Percentiles rank a stretch among this genome's conserved stretches.
These are phyloP conservation scores for Pelargonium australe DNA, from an alignment of 441 rosid genomes.

Conservation along the genomic window DNA sequence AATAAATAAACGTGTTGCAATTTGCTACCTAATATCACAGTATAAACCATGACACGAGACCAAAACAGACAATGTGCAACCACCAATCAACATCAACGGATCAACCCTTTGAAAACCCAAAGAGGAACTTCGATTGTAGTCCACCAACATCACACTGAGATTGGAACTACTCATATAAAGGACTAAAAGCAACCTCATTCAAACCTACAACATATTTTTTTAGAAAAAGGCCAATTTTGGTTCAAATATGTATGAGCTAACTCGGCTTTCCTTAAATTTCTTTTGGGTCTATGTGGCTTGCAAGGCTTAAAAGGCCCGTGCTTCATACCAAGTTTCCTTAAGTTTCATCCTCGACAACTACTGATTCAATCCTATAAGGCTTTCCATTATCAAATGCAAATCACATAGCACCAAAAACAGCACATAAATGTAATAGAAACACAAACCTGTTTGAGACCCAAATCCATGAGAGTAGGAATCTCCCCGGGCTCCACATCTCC, in stretches of 20 bases:
- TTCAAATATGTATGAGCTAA: background rate
- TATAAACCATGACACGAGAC: background rate
- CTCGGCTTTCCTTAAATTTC: too few species aligned
- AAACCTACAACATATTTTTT: background rate
- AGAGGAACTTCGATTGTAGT: too few species aligned
- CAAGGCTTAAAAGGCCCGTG: too few species aligned
- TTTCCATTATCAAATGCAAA: background rate
- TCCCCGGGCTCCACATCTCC: conserved; percentile 91
- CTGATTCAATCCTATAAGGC: background rate
- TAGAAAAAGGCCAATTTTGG: background rate
- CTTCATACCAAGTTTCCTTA: too few species aligned
- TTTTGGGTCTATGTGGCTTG: too few species aligned
- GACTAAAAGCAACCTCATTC: too few species aligned
- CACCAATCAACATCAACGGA: too few species aligned
- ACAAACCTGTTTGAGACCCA: conserved; percentile 54
- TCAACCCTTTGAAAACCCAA: too few species aligned
- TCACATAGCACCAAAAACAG: background rate
- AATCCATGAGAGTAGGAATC: conserved; percentile 75
- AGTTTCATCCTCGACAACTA: too few species aligned
- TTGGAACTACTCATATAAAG: too few species aligned
- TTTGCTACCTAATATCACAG: background rate
- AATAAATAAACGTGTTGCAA: too few species aligned
- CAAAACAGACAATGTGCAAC: background rate
- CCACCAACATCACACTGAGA: too few species aligned
- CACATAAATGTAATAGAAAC: background rate